Evolutionary conservation across 805 yeast species (phyloP).

Genomic region (Zygoascus biomembranicola): DNA sequence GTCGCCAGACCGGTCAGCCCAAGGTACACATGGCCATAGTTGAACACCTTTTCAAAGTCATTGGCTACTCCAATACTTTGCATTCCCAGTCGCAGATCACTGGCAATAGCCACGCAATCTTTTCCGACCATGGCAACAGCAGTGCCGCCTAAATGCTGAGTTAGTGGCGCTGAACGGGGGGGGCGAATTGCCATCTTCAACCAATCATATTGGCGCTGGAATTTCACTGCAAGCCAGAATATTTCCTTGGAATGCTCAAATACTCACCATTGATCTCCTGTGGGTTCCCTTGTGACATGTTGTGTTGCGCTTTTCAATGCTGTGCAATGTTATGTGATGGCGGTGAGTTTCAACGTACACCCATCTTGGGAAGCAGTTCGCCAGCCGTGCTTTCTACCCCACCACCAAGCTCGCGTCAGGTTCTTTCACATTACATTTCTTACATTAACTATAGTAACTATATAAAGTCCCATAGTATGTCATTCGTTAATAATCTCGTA

Average conservation of each 20-base stretch:
- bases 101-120: conserved; percentile 96
- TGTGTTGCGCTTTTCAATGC: conserved; percentile 22
- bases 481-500: neutral
- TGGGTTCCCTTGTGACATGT: conserved; percentile 17
- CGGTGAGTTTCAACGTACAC: neutral
- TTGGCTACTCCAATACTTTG: conserved; percentile 90
- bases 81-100: conserved; percentile 87
- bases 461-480: too few species aligned
- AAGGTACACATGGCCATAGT: conserved; percentile 66
- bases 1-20: conserved; percentile 95
- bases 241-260: neutral
- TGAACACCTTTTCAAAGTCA: conserved; percentile 87
- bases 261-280: conserved; percentile 28
- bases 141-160: conserved; percentile 57
- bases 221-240: neutral
- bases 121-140: conserved; percentile 99
- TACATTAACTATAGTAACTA: too few species aligned
- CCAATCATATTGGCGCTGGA: neutral
- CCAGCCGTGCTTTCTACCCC: neutral
- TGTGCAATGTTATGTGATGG: neutral
- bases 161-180: neutral
- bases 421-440: too few species aligned
- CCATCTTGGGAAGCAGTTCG: neutral
- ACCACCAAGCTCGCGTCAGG: neutral
- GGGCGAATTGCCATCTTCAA: too few species aligned